Evolutionary conservation across 495 filamentous ascomycete species (phyloP), one percentile per base, ranked within the genome.

Genomic region (Daldinia grandis): DNA sequence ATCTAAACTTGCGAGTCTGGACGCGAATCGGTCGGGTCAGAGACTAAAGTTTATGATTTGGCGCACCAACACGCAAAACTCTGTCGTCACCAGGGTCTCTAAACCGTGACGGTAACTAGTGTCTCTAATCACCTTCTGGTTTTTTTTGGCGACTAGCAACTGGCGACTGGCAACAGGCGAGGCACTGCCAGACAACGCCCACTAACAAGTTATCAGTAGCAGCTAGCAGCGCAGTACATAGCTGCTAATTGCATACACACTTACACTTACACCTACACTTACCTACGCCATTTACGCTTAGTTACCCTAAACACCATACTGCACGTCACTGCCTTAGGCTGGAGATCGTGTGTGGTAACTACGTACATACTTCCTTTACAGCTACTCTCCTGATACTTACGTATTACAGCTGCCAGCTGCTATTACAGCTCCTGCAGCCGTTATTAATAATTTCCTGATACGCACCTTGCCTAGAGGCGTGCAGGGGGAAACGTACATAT

Each of bases 1-100:
- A 72, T 72, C 69, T 72, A 72, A 72, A 68, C 69, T 51, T 72
- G 64, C 64, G 60, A 72, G 69, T 67, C 69, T 72, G 69, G 69
- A 68, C 69, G 69, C 64, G 64, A 72, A 66, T 67, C 60, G 69
- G 54, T 72, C 50, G 64, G 66, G 59, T 72, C 62, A 27, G 30
- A 65, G 69, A 64, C 69, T 72, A 72, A 68, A 61, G 51, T 68
- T 68, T 72, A 56, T 61, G 38, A 68, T 68, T 64, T 72, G 69
- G 64, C 69, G 69, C 60, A 67, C 69, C 69, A 66, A 53, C 69
- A 64, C 69, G 69, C 69, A 67, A 68, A 68, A 72, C 64, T 72
- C 64, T 72, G 69, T 72, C 69, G 69, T 72, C 69, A 72, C 69
- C 33, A 56, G 53, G 64, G 64, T 12, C 49, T 54, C 60, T 68